Evolutionary conservation across 1,284 basidiomycete species (phyloP), one percentile per base, ranked within the genome.

Genomic region (Lentinula novae-zelandiae): DNA sequence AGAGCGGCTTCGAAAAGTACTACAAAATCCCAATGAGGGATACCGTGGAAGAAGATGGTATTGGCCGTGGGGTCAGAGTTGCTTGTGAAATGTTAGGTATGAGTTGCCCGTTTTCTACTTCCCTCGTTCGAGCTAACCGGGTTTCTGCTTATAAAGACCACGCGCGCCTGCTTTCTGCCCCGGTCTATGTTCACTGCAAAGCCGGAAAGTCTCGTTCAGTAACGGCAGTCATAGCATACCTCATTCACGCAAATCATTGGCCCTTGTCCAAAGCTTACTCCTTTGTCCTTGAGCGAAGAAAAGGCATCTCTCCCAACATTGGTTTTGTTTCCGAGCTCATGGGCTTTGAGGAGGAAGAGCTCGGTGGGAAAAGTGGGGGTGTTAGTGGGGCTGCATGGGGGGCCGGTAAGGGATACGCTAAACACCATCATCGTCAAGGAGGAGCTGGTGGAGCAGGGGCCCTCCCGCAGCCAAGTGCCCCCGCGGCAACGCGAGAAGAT

Each of bases 221-320:
- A n/a, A 97, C 94, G 0, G 92, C 95, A 8, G 95, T 98, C 44
- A 93, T 99, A 77, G 96, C 94, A 1, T 98, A 97, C 72, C 87
- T 99, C 56, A 98, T 99, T 66, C 95, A 97, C 68, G 92, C 95
- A 5, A 94, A 97, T 69, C 93, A 95, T 67, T 98, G 96, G 96
- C 90, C 94, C 7, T 82, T 98, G 54, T 90, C 92, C 34, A 87
- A 87, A 56, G 92, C 96, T 0, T 98, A 98, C 71, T 79, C 88
- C 1, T 96, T 94, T 70, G 96, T 98, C 22, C 82, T 93, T 46
- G 94, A 96, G 68, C 84, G 94, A 8, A 85, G 96, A 52, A 90
- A 91, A 66, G 93, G 91, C 65, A 95, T 98, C 66, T 95, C 91
- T n/a, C 96, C 96, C 8, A 98, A 98, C 72, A 98, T 99, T 66